Evolutionary conservation across 306 rosid species (phyloP), one percentile per base, ranked within the genome.

Genomic region (Cicer chorassanicum): DNA sequence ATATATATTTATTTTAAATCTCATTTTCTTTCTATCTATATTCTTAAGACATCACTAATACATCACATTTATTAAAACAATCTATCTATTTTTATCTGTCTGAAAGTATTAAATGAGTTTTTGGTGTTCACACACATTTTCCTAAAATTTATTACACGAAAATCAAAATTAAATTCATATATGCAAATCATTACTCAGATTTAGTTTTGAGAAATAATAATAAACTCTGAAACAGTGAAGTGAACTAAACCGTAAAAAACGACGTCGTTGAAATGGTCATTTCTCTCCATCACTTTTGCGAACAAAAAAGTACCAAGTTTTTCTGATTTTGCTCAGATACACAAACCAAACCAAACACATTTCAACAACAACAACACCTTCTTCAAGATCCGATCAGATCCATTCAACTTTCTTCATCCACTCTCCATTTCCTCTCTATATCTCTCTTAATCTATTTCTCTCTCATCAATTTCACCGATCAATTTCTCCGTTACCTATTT

Each of bases 361-460:
- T 11, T 16, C 60, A 16, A 14, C 62, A 55, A 55, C 54, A 57
- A 11, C 41, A 5, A 57, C 29, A 24, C 6, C 65, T 57, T 57
- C 65, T 12, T 34, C 65, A 57, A 57, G 65, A 60, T 93, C 98
- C 89, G 90, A 84, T 87, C 97, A 84, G 92, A 87, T 88, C 90
- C 88, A 70, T 85, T 44, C 68, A 36, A 42, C 10, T 79, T 13
- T 16, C 64, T 24, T 56, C 70, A 34, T 15, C 46, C 42, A 42
- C 49, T 45, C 46, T 16, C 70, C 4, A 19, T 41, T 24, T 68
- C 72, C 14, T 5, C n/a, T 41, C 39, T 64, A 74, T 46, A 66
- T 73, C 49, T 29, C 24, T 43, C 57, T 9, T 7, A 68, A 38
- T 8, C 50, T 2, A n/a, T 41, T 40, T 9, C 73, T 67, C 19